Percentiles rank a stretch among this genome's conserved stretches.
Evolutionary conservation across 306 rosid species (phyloP).

Genomic region (Delonix regia): DNA sequence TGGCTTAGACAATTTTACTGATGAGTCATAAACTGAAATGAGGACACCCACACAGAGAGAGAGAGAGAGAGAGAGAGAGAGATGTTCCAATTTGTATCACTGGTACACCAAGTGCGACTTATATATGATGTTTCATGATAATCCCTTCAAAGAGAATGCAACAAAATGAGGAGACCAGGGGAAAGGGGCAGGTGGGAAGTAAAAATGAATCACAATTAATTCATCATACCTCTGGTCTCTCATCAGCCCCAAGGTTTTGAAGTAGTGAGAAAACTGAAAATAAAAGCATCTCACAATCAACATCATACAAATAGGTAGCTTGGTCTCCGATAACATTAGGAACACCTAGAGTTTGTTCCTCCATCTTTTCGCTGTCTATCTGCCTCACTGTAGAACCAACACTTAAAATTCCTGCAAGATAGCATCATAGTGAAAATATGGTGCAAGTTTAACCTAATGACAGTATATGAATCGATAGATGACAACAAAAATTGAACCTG

Average conservation of each 20-base stretch:
- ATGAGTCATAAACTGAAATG: slow-evolving; percentile 3
- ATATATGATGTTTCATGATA: slow-evolving; percentile 3
- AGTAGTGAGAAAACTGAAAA: slow-evolving; percentile 89
- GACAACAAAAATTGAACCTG: slow-evolving; percentile 53
- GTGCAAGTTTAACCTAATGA: slow-evolving; percentile 15
- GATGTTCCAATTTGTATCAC: background rate
- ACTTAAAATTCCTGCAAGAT: slow-evolving; percentile 42
- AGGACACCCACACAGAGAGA: no score
- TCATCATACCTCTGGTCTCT: slow-evolving; percentile 87
- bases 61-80: background rate
- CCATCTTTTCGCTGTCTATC: slow-evolving; percentile 46
- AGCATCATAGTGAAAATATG: slow-evolving; percentile 25
- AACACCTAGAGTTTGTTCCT: slow-evolving; percentile 40
- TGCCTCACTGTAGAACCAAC: slow-evolving; percentile 49
- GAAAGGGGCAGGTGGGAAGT: background rate
- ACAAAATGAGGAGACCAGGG: slow-evolving; percentile 1
- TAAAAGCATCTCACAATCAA: slow-evolving; percentile 67
- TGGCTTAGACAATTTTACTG: background rate
- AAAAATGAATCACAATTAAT: slow-evolving; percentile 1
- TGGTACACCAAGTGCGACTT: background rate
- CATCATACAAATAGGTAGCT: slow-evolving; percentile 47
- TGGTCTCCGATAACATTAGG: slow-evolving; percentile 47
- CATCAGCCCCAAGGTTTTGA: slow-evolving; percentile 95
- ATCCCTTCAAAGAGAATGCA: background rate
- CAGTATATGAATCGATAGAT: slow-evolving; percentile 19